A percentile compares a stretch with the other conserved stretches of the same genome.
Evolutionary conservation across 352 stramenopile genomes (phyloP).

Genomic region (Phytophthora vignae): DNA sequence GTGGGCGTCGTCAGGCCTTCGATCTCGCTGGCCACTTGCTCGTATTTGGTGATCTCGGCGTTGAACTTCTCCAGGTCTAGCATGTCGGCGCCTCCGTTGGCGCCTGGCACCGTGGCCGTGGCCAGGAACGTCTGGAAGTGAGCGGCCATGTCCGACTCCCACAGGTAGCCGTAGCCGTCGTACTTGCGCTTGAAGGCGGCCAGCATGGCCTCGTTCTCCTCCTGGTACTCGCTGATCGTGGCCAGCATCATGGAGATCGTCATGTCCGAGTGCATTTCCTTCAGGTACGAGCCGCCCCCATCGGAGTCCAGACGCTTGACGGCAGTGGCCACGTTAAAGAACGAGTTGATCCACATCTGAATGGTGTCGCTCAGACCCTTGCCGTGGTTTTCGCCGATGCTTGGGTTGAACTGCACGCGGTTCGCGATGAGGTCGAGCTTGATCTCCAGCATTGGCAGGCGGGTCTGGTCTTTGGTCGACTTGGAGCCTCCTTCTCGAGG

Average conservation of each 20-base stretch:
- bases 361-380: conserved; percentile 96
- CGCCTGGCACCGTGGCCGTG: conserved; percentile 63
- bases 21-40: conserved; percentile 93
- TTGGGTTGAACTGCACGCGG: conserved; percentile 89
- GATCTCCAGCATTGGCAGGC: conserved; percentile 97
- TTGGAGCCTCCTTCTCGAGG: conserved; percentile 51
- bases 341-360: conserved; percentile 97
- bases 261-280: conserved; percentile 97
- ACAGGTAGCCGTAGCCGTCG: conserved; percentile 96
- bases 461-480: conserved; percentile 44
- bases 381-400: conserved; percentile 89
- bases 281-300: conserved; percentile 95
- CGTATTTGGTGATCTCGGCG: conserved; percentile 95
- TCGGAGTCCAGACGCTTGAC: conserved; percentile 97
- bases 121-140: conserved; percentile 95
- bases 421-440: conserved; percentile 95
- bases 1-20: conserved; percentile 89
- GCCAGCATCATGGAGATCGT: conserved; percentile 95
- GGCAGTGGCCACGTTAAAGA: conserved; percentile 95
- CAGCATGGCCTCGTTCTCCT: conserved; percentile 94
- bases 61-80: conserved; percentile 96
- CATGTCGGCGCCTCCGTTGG: conserved; percentile 84
- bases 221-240: conserved; percentile 93
- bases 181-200: conserved; percentile 95
- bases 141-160: conserved; percentile 93